phyloP scores from a whole-genome alignment of 106 monocot species.

The Apostasia shenzhenica region DNA sequence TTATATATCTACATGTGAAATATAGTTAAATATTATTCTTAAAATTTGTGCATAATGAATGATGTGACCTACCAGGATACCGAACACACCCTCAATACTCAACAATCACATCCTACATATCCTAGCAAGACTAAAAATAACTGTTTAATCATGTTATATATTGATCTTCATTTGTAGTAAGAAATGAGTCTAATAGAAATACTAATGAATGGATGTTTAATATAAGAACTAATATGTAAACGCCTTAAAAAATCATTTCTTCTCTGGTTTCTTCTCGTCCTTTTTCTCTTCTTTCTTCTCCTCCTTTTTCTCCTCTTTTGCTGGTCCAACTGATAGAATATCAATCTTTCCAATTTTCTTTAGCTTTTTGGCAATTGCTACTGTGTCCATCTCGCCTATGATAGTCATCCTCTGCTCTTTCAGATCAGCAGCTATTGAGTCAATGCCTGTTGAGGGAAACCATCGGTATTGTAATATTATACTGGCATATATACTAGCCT shows the following conservation, averaged over 20 bases:
- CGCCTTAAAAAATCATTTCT: neutral
- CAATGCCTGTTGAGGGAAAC: conserved; percentile 42
- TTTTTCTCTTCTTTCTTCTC: conserved; percentile 25
- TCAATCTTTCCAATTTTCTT: conserved; percentile 78
- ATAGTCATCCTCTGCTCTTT: conserved; percentile 88
- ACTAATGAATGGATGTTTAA: too few species aligned
- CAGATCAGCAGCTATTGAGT: conserved; percentile 70
- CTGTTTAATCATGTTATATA: too few species aligned
- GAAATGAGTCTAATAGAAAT: too few species aligned
- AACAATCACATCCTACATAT: too few species aligned
- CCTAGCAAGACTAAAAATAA: too few species aligned
- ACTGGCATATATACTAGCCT: neutral
- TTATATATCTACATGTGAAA: too few species aligned
- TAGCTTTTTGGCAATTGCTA: conserved; percentile 75
- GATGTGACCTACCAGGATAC: too few species aligned
- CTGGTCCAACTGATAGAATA: conserved; percentile 72
- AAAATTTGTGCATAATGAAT: too few species aligned
- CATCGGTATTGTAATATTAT: neutral
- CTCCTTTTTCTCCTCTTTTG: conserved; percentile 92
- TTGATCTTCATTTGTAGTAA: too few species aligned
- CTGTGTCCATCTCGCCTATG: conserved; percentile 67
- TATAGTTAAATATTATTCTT: too few species aligned
- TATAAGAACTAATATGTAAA: too few species aligned
- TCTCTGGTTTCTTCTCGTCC: conserved; percentile 1
- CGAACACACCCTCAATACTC: too few species aligned